These are phyloP conservation scores for Pseudogymnoascus sp. DNA, from an alignment of 2,329 filamentous ascomycete species.

Conservation along the genomic window DNA sequence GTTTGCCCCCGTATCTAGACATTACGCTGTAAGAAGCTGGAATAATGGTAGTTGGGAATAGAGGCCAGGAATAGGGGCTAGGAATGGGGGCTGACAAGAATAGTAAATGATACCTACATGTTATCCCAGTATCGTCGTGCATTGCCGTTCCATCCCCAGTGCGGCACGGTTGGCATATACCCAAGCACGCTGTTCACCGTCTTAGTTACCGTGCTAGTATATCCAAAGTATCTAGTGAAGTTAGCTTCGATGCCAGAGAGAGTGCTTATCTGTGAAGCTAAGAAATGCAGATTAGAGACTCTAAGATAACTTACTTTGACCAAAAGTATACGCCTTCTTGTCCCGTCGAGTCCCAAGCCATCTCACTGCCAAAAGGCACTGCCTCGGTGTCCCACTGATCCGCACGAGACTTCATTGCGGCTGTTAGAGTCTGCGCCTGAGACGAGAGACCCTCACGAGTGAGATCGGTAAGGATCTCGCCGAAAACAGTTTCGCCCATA, in stretches of 20 bases:
- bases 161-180: slow-evolving; percentile 49
- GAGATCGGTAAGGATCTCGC: slow-evolving; percentile 45
- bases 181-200: slow-evolving; percentile 49
- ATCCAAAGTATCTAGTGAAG: slow-evolving; percentile 38
- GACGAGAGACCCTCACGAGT: slow-evolving; percentile 37
- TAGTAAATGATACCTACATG: slow-evolving; percentile 26
- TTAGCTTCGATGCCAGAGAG: neutral
- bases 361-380: slow-evolving; percentile 52
- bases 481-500: slow-evolving; percentile 54
- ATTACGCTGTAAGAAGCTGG: neutral
- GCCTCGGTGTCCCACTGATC: slow-evolving; percentile 41
- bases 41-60: neutral
- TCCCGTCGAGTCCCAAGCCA: slow-evolving; percentile 56
- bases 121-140: slow-evolving; percentile 56
- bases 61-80: neutral
- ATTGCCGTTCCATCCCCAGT: slow-evolving; percentile 58
- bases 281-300: slow-evolving; percentile 27
- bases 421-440: slow-evolving; percentile 35
- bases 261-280: neutral
- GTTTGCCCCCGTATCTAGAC: slow-evolving; percentile 23
- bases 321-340: slow-evolving; percentile 57
- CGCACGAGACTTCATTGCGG: slow-evolving; percentile 42
- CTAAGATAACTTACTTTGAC: slow-evolving; percentile 28
- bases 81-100: neutral
- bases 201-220: slow-evolving; percentile 39